phyloP scores from a whole-genome alignment of 2,329 filamentous ascomycete species.

The Monascus ruber region DNA sequence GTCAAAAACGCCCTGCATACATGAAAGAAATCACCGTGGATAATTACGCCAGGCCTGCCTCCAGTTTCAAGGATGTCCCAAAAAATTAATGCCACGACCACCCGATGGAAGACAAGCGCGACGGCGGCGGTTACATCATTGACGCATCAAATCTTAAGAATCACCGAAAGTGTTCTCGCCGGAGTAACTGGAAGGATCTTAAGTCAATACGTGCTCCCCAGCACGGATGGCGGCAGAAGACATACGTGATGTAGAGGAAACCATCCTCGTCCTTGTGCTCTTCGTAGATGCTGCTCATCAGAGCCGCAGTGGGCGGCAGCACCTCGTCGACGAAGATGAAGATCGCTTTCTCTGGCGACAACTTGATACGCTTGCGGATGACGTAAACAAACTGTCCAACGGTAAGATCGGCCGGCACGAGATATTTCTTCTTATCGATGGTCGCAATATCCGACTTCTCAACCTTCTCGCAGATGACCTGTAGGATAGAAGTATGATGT shows the following conservation, averaged over 20 bases:
- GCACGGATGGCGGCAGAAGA: conserved; percentile 9
- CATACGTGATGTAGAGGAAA: conserved; percentile 94
- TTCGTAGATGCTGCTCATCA: conserved; percentile 99
- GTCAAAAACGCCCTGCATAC: conserved; percentile 12
- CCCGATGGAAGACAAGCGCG: conserved; percentile 3
- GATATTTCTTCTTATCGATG: conserved; percentile 99
- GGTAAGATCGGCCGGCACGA: conserved; percentile 92
- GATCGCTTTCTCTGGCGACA: conserved; percentile 98
- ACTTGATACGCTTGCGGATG: conserved; percentile 99
- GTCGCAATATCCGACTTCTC: conserved; percentile 99
- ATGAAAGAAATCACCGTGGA: conserved; percentile 1
- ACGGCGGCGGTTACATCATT: conserved; percentile 5
- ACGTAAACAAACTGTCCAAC: conserved; percentile 99
- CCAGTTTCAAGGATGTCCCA: not conserved
- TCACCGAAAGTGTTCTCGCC: conserved; percentile 96
- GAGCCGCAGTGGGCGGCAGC: conserved; percentile 84
- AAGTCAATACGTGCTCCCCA: conserved; percentile 10
- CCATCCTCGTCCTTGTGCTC: conserved; percentile 88
- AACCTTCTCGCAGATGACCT: conserved; percentile 99
- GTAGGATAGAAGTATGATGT: conserved; percentile 12
- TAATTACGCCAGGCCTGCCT: not conserved
- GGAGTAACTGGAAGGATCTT: conserved; percentile 54
- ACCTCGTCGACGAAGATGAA: conserved; percentile 99
- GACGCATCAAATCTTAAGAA: conserved; percentile 8
- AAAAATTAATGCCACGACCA: not conserved